A percentile compares a stretch with the other conserved stretches of the same genome.
These are phyloP conservation scores for Umbelopsis sp. DNA, from an alignment of 192 early-diverging fungal species.

Conservation along the genomic window DNA sequence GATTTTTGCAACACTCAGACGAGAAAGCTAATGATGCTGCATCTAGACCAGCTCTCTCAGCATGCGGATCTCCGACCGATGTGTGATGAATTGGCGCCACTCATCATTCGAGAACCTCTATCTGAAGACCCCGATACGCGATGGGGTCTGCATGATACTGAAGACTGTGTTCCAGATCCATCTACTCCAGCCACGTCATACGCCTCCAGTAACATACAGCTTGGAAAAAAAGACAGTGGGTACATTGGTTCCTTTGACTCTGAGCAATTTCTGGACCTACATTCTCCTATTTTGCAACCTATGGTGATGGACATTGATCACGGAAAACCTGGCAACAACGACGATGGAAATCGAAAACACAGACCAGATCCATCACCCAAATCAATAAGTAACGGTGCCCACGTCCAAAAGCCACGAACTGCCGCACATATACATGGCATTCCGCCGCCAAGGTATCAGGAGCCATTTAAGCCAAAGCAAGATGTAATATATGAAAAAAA, in stretches of 20 bases:
- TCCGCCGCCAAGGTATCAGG: background rate
- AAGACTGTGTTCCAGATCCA: constrained; percentile 10
- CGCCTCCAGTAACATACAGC: background rate
- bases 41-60: constrained; percentile 22
- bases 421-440: background rate
- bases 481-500: constrained; percentile 1
- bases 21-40: constrained; percentile 17
- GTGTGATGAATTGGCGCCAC: constrained; percentile 26
- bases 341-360: background rate
- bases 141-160: constrained; percentile 25
- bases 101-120: constrained; percentile 26
- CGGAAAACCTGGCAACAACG: background rate
- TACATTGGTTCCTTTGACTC: constrained; percentile 21
- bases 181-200: constrained; percentile 1
- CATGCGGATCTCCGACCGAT: constrained; percentile 22
- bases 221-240: constrained; percentile 30
- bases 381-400: background rate
- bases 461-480: background rate
- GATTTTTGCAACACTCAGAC: constrained; percentile 33
- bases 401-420: background rate
- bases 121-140: constrained; percentile 21
- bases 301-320: background rate
- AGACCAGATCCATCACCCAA: background rate
- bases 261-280: constrained; percentile 1
- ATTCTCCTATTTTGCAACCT: background rate